These are phyloP conservation scores for Thozetella sp. DNA, from an alignment of 495 filamentous ascomycete genomes.

Conservation along the genomic window DNA sequence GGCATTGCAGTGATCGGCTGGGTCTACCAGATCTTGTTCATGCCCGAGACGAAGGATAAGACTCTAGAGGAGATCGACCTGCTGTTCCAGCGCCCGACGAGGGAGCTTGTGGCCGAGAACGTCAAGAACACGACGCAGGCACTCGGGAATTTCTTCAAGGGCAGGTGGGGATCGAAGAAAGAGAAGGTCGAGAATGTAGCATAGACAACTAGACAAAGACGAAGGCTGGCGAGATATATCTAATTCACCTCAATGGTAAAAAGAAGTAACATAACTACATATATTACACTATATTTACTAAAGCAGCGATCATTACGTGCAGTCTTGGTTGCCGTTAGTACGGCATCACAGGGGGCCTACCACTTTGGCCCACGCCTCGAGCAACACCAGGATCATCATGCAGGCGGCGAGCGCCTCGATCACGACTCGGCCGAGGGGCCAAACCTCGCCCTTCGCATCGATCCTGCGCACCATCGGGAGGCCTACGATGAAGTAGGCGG, in stretches of 20 bases:
- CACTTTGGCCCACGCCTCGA: neutral
- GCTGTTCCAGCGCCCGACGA: slow-evolving; percentile 51
- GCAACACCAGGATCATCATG: neutral
- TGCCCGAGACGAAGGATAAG: slow-evolving; percentile 81
- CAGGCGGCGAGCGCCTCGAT: slow-evolving; percentile 3
- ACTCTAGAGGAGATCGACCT: slow-evolving; percentile 69
- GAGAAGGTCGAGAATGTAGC: neutral
- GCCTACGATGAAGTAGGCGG: slow-evolving; percentile 9
- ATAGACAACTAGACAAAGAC: no score
- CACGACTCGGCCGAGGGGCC: slow-evolving; percentile 4
- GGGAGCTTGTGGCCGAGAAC: slow-evolving; percentile 56
- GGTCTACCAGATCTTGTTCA: slow-evolving; percentile 68
- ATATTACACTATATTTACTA: no score
- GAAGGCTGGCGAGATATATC: no score
- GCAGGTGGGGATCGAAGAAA: neutral
- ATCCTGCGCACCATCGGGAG: slow-evolving; percentile 8
- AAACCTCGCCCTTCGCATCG: neutral
- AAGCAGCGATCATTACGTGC: no score
- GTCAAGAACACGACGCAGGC: slow-evolving; percentile 25
- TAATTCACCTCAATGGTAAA: no score
- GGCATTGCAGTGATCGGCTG: slow-evolving; percentile 68
- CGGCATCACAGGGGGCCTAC: slow-evolving; percentile 14
- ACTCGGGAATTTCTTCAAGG: neutral
- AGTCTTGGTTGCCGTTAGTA: no score
- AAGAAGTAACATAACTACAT: no score